Conservation (phyloP, 495 filamentous ascomycete species). For the Penicillium goetzii region DNA sequence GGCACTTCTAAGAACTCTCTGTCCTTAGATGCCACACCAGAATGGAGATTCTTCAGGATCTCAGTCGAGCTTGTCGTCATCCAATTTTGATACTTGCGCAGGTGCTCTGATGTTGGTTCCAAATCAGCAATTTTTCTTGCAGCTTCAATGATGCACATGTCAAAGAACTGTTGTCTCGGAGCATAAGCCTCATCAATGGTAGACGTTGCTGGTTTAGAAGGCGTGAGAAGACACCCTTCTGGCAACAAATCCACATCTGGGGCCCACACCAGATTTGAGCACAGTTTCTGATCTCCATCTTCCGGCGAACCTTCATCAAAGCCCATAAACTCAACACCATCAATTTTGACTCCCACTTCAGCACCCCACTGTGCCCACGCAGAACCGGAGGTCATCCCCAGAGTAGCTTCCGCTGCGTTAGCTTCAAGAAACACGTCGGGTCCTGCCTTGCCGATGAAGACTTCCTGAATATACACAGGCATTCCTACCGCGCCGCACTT, state of each 20-base stretch:
- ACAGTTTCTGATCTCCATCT: conserved; percentile 4
- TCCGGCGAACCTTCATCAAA: background rate
- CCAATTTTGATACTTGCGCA: conserved; percentile 5
- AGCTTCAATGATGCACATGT: conserved; percentile 6
- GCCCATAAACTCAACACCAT: conserved; percentile 5
- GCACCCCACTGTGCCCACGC: background rate
- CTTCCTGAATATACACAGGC: conserved; percentile 7
- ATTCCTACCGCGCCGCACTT: background rate
- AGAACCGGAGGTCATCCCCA: background rate
- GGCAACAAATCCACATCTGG: conserved; percentile 1
- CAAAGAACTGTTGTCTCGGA: background rate
- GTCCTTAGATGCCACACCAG: background rate
- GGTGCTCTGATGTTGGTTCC: background rate
- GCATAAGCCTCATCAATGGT: background rate
- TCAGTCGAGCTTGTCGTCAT: background rate
- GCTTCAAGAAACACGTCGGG: conserved; percentile 7
- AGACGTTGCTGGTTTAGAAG: background rate
- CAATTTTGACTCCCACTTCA: background rate
- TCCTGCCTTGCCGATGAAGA: conserved; percentile 2
- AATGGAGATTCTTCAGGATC: background rate
- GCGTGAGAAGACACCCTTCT: background rate
- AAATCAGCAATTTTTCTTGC: background rate
- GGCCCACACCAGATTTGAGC: background rate
- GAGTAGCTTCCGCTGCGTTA: background rate
- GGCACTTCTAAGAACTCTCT: background rate